phyloP scores from a whole-genome alignment of 2,329 filamentous ascomycete genomes.

The Botrytis fabae region DNA sequence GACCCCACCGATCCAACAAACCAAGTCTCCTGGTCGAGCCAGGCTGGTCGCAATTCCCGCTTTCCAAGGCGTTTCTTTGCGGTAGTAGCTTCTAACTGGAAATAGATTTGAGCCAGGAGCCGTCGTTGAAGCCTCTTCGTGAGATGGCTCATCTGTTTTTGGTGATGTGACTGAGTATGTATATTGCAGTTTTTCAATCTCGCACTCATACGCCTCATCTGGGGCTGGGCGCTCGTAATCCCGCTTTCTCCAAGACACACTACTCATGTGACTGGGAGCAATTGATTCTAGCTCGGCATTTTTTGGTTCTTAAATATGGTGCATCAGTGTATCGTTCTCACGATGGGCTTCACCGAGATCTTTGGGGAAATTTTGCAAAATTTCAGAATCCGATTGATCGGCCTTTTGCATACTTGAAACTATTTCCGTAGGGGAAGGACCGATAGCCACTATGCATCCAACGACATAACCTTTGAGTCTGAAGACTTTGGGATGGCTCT shows the following conservation, averaged over 20 bases:
- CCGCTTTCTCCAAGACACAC: not conserved
- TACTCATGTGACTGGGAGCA: not conserved
- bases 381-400: not conserved
- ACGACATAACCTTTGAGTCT: not conserved
- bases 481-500: not conserved
- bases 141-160: too few species aligned
- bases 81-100: not conserved
- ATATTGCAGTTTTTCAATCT: not conserved
- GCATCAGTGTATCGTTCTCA: slow-evolving; percentile 11
- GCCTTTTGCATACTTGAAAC: not conserved
- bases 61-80: not conserved
- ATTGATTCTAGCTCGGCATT: not conserved
- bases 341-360: not conserved
- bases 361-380: not conserved
- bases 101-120: not conserved
- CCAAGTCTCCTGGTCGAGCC: not conserved
- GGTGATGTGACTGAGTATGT: not conserved
- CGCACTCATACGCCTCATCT: not conserved
- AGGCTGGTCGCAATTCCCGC: not conserved
- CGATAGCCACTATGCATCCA: slow-evolving; percentile 9
- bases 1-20: not conserved
- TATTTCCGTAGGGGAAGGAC: not conserved
- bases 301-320: not conserved
- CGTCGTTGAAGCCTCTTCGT: not conserved
- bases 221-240: not conserved